Conservation (phyloP, 129 eudicot species). For the Calendula officinalis region DNA sequence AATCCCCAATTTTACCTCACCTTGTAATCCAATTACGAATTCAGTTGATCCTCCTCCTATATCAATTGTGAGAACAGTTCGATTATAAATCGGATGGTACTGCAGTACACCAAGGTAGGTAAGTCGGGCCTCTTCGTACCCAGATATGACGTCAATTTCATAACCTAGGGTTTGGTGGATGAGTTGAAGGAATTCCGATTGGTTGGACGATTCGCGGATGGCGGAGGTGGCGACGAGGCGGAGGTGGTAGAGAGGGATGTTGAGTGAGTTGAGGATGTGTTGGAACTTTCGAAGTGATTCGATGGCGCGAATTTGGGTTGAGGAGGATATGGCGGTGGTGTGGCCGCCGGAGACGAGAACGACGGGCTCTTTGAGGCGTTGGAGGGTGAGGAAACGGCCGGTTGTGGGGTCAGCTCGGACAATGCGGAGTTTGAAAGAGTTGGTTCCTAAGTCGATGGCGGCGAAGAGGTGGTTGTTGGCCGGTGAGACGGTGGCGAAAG, state of each 20-base stretch:
- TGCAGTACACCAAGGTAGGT: conserved; percentile 66
- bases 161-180: conserved; percentile 45
- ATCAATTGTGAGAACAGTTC: conserved; percentile 55
- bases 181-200: conserved; percentile 31
- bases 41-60: conserved; percentile 95
- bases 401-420: conserved; percentile 57
- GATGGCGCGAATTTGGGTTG: conserved; percentile 47
- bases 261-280: conserved; percentile 37
- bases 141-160: conserved; percentile 54
- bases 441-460: conserved; percentile 77
- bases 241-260: conserved; percentile 41
- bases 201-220: conserved; percentile 65
- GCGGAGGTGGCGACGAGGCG: conserved; percentile 93
- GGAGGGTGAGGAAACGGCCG: conserved; percentile 62
- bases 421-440: conserved; percentile 78
- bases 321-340: conserved; percentile 43
- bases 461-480: conserved; percentile 54
- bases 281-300: conserved; percentile 53
- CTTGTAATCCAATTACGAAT: conserved; percentile 50
- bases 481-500: conserved; percentile 23
- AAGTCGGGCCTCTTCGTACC: conserved; percentile 64
- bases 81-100: conserved; percentile 44
- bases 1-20: conserved; percentile 40
- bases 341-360: conserved; percentile 46
- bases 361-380: conserved; percentile 60